Evolutionary conservation across 345 rosid species (phyloP).

Genomic region (Eutrema japonicum): DNA sequence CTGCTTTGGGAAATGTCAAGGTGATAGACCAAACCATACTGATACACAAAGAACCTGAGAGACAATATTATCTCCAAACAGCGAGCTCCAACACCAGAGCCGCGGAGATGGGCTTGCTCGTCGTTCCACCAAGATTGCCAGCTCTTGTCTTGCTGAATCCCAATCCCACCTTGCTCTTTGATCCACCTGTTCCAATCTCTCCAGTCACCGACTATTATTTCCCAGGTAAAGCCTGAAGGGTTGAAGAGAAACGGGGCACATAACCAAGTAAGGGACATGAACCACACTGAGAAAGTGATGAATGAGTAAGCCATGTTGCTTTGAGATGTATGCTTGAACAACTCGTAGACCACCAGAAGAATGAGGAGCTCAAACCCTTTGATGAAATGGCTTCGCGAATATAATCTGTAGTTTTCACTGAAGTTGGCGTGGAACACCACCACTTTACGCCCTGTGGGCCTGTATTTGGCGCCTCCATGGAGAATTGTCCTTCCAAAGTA

Average conservation of each 20-base stretch:
- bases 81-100: constrained; percentile 75
- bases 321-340: constrained; percentile 79
- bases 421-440: constrained; percentile 94
- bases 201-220: constrained; percentile 91
- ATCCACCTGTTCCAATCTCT: constrained; percentile 99
- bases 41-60: constrained; percentile 85
- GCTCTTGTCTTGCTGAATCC: constrained; percentile 91
- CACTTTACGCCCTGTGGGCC: constrained; percentile 94
- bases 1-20: constrained; percentile 89
- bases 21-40: constrained; percentile 97
- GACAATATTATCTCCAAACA: constrained; percentile 76
- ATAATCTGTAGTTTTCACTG: constrained; percentile 85
- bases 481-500: constrained; percentile 86
- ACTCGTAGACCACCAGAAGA: constrained; percentile 79
- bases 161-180: constrained; percentile 91
- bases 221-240: constrained; percentile 93
- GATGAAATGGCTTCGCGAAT: constrained; percentile 90
- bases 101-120: constrained; percentile 83
- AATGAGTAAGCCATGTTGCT: constrained; percentile 86
- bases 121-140: constrained; percentile 99
- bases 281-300: constrained; percentile 91
- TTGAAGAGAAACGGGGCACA: constrained; percentile 93
- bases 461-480: constrained; percentile 92
- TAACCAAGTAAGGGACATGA: constrained; percentile 94
- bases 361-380: constrained; percentile 89